These are phyloP conservation scores for Fusarium kyushuense DNA, from an alignment of 2,329 filamentous ascomycete genomes.

Conservation along the genomic window DNA sequence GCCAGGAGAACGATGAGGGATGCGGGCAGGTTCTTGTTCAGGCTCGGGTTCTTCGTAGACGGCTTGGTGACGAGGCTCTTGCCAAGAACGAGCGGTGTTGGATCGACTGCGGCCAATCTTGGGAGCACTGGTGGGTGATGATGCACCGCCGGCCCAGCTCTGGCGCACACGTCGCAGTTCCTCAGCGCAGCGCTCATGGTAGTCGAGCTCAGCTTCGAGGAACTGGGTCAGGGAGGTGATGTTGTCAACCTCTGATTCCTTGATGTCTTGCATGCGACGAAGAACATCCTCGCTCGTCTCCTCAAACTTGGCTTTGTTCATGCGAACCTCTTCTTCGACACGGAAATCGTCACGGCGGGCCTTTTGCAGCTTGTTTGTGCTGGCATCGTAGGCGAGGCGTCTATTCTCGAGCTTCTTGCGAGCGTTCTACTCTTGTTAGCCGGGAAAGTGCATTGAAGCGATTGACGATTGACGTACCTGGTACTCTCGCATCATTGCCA, in stretches of 20 bases:
- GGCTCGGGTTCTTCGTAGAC: conserved; percentile 52
- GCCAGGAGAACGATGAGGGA: conserved; percentile 59
- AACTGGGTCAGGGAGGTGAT: conserved; percentile 83
- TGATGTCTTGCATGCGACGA: conserved; percentile 95
- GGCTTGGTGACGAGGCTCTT: conserved; percentile 53
- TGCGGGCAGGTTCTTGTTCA: conserved; percentile 53
- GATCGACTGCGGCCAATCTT: conserved; percentile 56
- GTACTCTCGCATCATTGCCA: conserved; percentile 98
- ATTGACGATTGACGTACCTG: conserved; percentile 72
- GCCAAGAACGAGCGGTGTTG: conserved; percentile 62
- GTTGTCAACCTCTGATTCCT: conserved; percentile 88
- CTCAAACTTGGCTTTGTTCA: conserved; percentile 95
- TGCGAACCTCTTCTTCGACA: conserved; percentile 90
- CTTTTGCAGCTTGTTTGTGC: conserved; percentile 90
- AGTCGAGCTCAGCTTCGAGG: conserved; percentile 88
- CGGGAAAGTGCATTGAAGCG: background rate
- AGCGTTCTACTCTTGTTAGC: conserved; percentile 65
- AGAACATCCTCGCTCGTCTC: conserved; percentile 93
- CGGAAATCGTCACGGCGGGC: conserved; percentile 93
- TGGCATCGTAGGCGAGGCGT: conserved; percentile 90
- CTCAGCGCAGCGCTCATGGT: conserved; percentile 90
- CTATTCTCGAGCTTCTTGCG: conserved; percentile 95
- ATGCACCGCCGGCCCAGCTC: conserved; percentile 55
- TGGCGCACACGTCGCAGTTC: conserved; percentile 72
- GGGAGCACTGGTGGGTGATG: conserved; percentile 40